Evolutionary conservation across 2,329 filamentous ascomycete genomes (phyloP).

Genomic region (Fusarium sp.): DNA sequence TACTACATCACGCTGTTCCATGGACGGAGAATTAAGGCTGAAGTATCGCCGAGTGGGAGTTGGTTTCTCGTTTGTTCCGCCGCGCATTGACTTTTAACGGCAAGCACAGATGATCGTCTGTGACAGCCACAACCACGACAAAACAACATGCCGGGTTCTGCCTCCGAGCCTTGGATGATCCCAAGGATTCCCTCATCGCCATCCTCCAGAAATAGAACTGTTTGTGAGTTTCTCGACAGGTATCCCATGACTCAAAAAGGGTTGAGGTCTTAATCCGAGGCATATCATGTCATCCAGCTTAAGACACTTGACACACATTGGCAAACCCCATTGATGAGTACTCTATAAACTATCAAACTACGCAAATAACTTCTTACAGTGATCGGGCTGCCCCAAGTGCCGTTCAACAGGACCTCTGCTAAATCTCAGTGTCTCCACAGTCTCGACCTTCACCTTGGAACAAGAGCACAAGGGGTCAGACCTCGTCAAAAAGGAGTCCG

Average conservation of each 20-base stretch:
- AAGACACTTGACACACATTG: constrained; percentile 1
- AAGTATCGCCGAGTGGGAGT: background rate
- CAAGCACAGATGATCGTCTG: constrained; percentile 14
- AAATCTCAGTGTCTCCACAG: constrained; percentile 30
- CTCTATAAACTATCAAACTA: background rate
- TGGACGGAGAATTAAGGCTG: background rate
- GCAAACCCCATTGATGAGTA: constrained; percentile 9
- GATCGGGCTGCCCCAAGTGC: constrained; percentile 26
- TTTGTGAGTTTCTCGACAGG: constrained; percentile 16
- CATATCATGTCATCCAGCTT: constrained; percentile 9
- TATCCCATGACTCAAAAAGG: constrained; percentile 20
- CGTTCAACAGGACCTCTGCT: constrained; percentile 22
- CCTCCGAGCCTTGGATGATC: constrained; percentile 7
- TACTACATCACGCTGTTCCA: background rate
- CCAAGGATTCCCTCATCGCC: constrained; percentile 9
- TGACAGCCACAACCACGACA: constrained; percentile 13
- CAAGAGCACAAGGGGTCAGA: constrained; percentile 26
- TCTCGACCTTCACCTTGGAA: constrained; percentile 26
- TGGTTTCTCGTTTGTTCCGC: background rate
- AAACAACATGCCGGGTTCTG: constrained; percentile 10
- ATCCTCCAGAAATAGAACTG: constrained; percentile 35
- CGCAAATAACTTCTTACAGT: background rate
- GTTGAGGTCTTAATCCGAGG: constrained; percentile 14
- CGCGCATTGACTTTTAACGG: background rate
- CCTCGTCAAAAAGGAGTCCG: constrained; percentile 16